Evolutionary conservation across 164 flowering plant species (phyloP), one percentile per base, ranked within the genome.

Genomic region (Chimonanthus salicifolius): DNA sequence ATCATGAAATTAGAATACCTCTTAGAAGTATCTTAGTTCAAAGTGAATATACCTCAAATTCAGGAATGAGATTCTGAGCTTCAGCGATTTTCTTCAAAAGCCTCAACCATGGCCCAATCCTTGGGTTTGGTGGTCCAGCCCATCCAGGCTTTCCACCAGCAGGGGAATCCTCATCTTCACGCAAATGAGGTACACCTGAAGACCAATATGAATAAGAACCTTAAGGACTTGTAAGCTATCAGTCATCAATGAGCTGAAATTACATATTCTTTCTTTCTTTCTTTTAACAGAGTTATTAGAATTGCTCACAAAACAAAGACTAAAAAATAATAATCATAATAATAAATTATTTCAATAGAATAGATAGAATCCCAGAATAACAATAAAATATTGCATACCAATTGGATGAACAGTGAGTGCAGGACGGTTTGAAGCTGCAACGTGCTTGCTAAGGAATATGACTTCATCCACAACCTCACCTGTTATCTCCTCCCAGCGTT

Each of bases 331-430:
- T 11, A 54, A 54, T n/a, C 16, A 54, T 9, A 49, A 5, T 5
- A 54, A 54, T 11, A 54, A 10, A 13, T 54, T 15, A 13, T 33
- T 33, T 33, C 33, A 33, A 33, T 33, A 33, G 33, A 33, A 33
- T 33, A 33, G 33, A 33, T 33, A 33, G 33, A 33, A 33, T 33
- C 33, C 33, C 33, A 33, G 33, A 33, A 33, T 21, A 44, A 58
- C 4, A 71, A 7, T n/a, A 13, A 65, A 49, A 65, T n/a, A 20
- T n/a, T 15, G 9, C 18, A 15, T 84, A 92, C 98, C 99, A n/a
- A 90, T 95, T 0, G 98, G 98, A 71, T 95, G 94, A 72, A 95
- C 79, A 4, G 98, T 95, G 72, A 95, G 90, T 3, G 98, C 94
- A 18, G 96, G 98, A 10, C 92, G 92, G 54, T 83, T 88, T 2